Base-by-base conservation (phyloP, 2,329 filamentous ascomycete genomes). In the Botryotinia calthae region DNA sequence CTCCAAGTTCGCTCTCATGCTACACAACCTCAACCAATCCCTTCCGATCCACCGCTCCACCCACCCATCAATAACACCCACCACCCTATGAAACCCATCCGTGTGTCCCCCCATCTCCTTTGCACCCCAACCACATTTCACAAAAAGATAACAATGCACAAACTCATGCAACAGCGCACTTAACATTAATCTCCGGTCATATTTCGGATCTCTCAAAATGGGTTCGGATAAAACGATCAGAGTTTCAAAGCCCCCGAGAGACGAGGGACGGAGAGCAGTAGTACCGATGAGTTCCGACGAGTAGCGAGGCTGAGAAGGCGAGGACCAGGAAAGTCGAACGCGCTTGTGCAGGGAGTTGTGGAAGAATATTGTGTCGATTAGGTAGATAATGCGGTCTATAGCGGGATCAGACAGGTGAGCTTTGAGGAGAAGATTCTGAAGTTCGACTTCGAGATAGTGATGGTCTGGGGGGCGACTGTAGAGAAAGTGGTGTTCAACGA, bases 91-190 rank as follows among this genome's bases (percentile, higher is more conserved):
- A 76, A 91, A 91, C 2, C 88, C 89, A 2, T 83, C 79, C 2
- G 89, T 91, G 76, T 91, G 89, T 0, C 89, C 89, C 18, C 88
- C 88, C 59, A 84, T 83, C 37, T 84, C 81, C 51, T 85, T 82
- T 0, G 88, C 88, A 61, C 85, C 83, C 78, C 89, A 87, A 6
- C 89, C 89, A 76, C 88, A 90, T 69, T 82, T 84, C 72, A 91
- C 86, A 76, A 91, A 91, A 25, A 91, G 82, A 78, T 90, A 91
- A 80, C 88, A 89, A 81, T 91, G 89, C 65, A 91, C 89, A 76
- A 91, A 85, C 81, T 91, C 89, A 78, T 91, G 89, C 64, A 91
- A 78, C 75, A 91, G 90, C 0, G 89, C 89, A 10, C 87, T 88
- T 66, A 91, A 89, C 71, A 91, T 84, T 25, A 91, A 83, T 10